Evolutionary conservation across 2,329 filamentous ascomycete species (phyloP).

Genomic region (Beauveria sp.): DNA sequence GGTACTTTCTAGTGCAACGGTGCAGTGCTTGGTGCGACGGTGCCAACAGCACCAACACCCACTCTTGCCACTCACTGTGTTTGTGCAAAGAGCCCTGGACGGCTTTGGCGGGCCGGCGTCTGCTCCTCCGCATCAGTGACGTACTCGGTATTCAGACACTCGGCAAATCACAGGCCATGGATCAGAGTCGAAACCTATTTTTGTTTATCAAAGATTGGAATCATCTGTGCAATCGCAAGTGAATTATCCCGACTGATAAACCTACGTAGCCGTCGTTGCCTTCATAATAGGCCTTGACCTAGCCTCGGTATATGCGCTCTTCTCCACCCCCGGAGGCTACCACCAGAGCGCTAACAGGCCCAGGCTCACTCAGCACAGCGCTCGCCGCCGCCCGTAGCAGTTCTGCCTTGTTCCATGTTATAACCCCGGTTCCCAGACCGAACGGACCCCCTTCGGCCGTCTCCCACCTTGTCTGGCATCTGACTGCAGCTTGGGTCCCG

Average conservation of each 20-base stretch:
- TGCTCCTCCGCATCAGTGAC: not conserved
- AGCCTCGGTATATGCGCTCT: constrained; percentile 6
- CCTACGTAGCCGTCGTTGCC: constrained; percentile 1
- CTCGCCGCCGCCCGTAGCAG: not conserved
- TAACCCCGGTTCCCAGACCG: not conserved
- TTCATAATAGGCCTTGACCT: not conserved
- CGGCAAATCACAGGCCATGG: not conserved
- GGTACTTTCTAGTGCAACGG: not conserved
- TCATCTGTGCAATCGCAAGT: too few relatives aligned
- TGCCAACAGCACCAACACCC: not conserved
- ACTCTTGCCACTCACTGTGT: not conserved
- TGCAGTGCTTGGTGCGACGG: not conserved
- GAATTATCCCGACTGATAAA: not conserved
- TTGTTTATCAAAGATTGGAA: not conserved
- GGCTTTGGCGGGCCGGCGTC: constrained; percentile 6
- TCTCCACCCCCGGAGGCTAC: constrained; percentile 7
- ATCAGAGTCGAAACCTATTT: not conserved
- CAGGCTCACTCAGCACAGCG: not conserved
- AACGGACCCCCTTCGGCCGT: not conserved
- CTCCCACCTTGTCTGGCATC: not conserved
- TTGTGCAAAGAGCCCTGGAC: not conserved
- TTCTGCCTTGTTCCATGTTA: not conserved
- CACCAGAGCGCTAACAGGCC: not conserved
- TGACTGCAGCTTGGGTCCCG: not conserved
- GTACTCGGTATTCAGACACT: not conserved